These are phyloP conservation scores for Hortiboletus rubellus DNA, from an alignment of 1,284 basidiomycete genomes.

Conservation along the genomic window DNA sequence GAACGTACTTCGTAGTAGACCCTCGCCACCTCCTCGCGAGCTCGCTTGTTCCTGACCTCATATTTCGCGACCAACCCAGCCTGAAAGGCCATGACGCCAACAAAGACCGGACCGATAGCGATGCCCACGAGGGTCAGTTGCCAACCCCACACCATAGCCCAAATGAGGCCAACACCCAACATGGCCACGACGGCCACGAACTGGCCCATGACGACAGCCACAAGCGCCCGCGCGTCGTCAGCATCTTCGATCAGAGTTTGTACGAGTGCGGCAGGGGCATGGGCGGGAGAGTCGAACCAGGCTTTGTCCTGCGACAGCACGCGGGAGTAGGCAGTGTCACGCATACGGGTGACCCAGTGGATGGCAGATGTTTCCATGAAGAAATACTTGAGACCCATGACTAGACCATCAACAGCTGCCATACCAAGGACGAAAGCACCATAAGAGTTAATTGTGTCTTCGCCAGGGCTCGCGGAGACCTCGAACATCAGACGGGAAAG, in stretches of 20 bases:
- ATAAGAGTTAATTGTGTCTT: conserved; percentile 68
- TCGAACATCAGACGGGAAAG: conserved; percentile 82
- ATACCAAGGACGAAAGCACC: conserved; percentile 71
- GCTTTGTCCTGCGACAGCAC: conserved; percentile 83
- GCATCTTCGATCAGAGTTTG: conserved; percentile 88
- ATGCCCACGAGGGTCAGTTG: conserved; percentile 91
- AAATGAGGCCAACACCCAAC: conserved; percentile 80
- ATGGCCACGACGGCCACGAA: conserved; percentile 75
- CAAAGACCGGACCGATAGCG: conserved; percentile 85
- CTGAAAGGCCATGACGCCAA: conserved; percentile 71
- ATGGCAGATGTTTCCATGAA: conserved; percentile 76
- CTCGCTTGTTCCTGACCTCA: conserved; percentile 80
- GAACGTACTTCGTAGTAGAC: conserved; percentile 79
- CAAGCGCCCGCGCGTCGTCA: conserved; percentile 82
- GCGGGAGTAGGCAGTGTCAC: conserved; percentile 56
- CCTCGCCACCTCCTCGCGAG: conserved; percentile 82
- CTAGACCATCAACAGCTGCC: conserved; percentile 73
- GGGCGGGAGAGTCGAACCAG: conserved; percentile 82
- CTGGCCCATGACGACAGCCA: conserved; percentile 77
- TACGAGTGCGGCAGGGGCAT: conserved; percentile 67
- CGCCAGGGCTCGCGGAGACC: conserved; percentile 68
- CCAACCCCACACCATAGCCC: conserved; percentile 91
- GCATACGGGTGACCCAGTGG: conserved; percentile 73
- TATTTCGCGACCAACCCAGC: conserved; percentile 66
- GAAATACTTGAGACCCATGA: conserved; percentile 74